These are phyloP conservation scores for Saccharomyces uvarum DNA, from an alignment of 1,139 yeast species.

Conservation along the genomic window DNA sequence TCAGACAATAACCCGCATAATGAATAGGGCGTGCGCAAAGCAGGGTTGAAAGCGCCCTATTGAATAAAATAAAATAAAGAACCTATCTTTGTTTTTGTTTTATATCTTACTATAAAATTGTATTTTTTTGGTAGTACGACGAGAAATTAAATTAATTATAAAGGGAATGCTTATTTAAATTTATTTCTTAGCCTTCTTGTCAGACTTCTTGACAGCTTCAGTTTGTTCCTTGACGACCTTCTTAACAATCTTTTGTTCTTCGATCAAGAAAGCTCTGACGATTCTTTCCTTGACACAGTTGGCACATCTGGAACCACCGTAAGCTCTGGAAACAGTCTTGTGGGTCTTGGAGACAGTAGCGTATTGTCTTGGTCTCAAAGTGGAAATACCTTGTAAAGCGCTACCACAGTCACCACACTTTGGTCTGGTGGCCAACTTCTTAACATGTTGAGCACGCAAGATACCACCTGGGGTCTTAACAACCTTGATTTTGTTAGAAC, in stretches of 20 bases:
- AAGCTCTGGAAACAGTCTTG: conserved; percentile 98
- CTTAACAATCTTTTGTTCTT: conserved; percentile 99
- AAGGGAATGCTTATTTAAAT: conserved; percentile 6
- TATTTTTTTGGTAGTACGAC: not conserved
- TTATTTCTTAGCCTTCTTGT: conserved; percentile 23
- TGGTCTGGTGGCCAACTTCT: conserved; percentile 91
- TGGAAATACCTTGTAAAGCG: conserved; percentile 84
- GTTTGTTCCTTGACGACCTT: conserved; percentile 94
- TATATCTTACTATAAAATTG: not conserved
- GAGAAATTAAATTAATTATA: not conserved
- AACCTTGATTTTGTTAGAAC: conserved; percentile 97
- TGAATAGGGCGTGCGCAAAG: not conserved
- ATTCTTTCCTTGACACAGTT: conserved; percentile 98
- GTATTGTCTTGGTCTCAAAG: conserved; percentile 96
- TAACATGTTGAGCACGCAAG: conserved; percentile 93
- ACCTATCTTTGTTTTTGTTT: not conserved
- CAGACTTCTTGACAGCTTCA: conserved; percentile 60
- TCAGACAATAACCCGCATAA: not conserved
- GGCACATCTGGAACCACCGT: conserved; percentile 99
- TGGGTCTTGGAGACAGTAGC: conserved; percentile 91
- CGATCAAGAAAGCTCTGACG: conserved; percentile 97
- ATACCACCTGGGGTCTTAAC: conserved; percentile 99
- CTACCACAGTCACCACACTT: conserved; percentile 98
- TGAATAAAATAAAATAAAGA: not conserved
- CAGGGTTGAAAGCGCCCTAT: no score